These are phyloP conservation scores for Microsporum ferrugineum DNA, from an alignment of 2,329 filamentous ascomycete species.

Conservation along the genomic window DNA sequence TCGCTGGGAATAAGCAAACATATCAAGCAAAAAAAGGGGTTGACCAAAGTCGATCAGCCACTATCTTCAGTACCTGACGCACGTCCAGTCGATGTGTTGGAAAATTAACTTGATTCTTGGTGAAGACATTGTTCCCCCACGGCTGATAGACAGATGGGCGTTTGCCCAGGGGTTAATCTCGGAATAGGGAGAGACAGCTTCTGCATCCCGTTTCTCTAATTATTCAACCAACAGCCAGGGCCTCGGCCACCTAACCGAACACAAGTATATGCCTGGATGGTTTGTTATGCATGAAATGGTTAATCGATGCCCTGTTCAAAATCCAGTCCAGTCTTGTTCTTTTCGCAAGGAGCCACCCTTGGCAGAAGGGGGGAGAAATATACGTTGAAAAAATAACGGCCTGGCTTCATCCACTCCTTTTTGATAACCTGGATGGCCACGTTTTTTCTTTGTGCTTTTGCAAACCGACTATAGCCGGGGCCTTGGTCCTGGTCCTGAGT, in stretches of 20 bases:
- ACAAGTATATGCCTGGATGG: neutral
- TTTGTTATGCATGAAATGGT: neutral
- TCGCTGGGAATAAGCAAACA: slow-evolving; percentile 1
- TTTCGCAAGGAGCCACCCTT: neutral
- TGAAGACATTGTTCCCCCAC: neutral
- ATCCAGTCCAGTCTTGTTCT: neutral
- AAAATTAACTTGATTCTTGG: neutral
- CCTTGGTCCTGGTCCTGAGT: neutral
- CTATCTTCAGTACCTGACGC: neutral
- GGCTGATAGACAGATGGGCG: neutral
- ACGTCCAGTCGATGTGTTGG: neutral
- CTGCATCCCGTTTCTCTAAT: neutral
- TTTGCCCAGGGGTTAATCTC: neutral
- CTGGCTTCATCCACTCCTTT: neutral
- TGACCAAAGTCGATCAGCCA: neutral
- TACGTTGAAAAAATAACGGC: neutral
- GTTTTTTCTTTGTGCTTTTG: neutral
- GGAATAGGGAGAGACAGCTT: neutral
- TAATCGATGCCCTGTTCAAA: neutral
- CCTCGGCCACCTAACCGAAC: neutral
- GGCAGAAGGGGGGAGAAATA: neutral
- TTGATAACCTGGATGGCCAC: neutral
- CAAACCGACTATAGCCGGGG: slow-evolving; percentile 1
- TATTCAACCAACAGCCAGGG: neutral
- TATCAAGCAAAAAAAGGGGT: neutral